A percentile compares a stretch with the other conserved stretches of the same genome.
phyloP scores from a whole-genome alignment of 257 asterid species.

The Fraxinus americana region DNA sequence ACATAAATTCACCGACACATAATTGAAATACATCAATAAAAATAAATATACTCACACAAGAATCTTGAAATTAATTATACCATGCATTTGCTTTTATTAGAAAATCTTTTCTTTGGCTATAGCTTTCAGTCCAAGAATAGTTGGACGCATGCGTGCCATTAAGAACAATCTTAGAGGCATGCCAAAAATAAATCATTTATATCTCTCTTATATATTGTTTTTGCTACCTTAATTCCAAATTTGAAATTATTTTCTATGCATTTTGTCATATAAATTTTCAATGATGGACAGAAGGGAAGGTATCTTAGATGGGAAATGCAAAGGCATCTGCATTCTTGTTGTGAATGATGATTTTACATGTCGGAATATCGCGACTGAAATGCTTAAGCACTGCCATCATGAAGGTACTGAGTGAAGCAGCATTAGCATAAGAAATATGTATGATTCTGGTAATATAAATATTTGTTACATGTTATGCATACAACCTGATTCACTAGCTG shows the following conservation, averaged over 20 bases:
- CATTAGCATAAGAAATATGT: background rate
- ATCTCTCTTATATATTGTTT: background rate
- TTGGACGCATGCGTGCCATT: background rate
- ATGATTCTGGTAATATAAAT: background rate
- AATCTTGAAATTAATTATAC: constrained; percentile 1
- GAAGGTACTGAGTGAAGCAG: constrained; percentile 46
- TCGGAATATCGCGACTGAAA: constrained; percentile 39
- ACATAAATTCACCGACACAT: background rate
- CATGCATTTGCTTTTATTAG: background rate
- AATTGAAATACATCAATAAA: background rate
- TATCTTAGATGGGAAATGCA: constrained; percentile 31
- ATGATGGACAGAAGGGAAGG: constrained; percentile 33
- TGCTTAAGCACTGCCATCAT: constrained; percentile 50
- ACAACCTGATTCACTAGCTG: background rate
- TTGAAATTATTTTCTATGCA: constrained; percentile 1
- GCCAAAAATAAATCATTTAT: background rate
- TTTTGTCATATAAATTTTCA: constrained; percentile 16
- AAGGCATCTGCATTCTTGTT: constrained; percentile 51
- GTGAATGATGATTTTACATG: constrained; percentile 48
- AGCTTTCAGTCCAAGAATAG: background rate
- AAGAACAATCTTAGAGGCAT: background rate
- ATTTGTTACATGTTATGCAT: background rate
- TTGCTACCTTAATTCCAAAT: background rate
- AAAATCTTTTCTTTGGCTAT: background rate
- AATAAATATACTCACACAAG: background rate